Evolutionary conservation across 2,329 filamentous ascomycete genomes (phyloP), one percentile per base, ranked within the genome.

Genomic region (Colletotrichum lindemuthianum): DNA sequence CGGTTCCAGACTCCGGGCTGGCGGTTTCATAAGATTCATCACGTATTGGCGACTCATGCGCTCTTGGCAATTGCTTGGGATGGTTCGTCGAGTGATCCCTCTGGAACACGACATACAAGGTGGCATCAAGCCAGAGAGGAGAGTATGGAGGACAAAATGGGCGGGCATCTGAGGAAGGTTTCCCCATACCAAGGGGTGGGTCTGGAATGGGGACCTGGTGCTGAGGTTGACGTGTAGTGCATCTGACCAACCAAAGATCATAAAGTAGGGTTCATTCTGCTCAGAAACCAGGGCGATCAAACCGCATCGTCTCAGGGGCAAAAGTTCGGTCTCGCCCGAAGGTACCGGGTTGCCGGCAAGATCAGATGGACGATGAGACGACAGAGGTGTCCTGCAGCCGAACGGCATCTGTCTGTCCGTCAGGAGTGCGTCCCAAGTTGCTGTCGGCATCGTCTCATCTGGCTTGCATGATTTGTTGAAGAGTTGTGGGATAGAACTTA

Each of bases 221-320:
- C 33, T 45, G 47, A 8, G 32, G 41, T 59, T 59, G 60, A 63
- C 48, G 37, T 52, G 15, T 43, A 16, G 33, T 37, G 15, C 45
- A 34, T 24, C 36, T 36, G 41, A 24, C 48, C 55, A 63, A 52
- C 48, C 39, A 37, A 37, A 24, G 24, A 24, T 24, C 24, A 24
- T 4, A 24, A 24, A 24, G 24, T 24, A 24, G 24, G 24, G 24
- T 24, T 4, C 24, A 24, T 24, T 24, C 24, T 24, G 24, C 24
- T 24, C 24, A 24, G 48, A 54, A 48, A 37, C 15, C 11, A 54
- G 47, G 48, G 24, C 39, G 53, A 66, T 63, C 52, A 63, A 63
- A 63, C 59, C 41, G 24, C 59, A 50, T 41, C 48, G 63, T 66
- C 63, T 53, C 52, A 65, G 48, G 48, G 58, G 16, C 60, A 15